Evolutionary conservation across 73 alveolate species (phyloP).

Genomic region (Blepharisma japonicum): DNA sequence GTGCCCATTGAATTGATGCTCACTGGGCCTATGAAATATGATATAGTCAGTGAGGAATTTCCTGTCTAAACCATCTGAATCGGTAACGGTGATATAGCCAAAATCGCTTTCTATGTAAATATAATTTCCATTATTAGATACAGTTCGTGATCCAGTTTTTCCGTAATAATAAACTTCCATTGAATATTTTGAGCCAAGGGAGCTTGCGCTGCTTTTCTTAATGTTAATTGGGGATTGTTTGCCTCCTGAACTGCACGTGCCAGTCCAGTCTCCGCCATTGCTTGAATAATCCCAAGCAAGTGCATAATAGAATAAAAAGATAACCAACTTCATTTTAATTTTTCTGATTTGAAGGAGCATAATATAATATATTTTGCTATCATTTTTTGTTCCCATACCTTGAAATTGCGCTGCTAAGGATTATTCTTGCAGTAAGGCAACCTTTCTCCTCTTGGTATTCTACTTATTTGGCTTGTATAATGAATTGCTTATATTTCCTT

Average conservation of each 20-base stretch:
- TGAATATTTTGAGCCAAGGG: neutral
- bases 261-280: constrained; percentile 14
- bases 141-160: neutral
- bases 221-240: constrained; percentile 16
- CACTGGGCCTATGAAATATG: neutral
- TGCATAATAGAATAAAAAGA: neutral
- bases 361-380: no score
- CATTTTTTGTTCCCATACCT: no score
- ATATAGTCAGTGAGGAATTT: constrained; percentile 2
- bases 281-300: constrained; percentile 12
- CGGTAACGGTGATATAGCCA: neutral
- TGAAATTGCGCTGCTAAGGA: no score
- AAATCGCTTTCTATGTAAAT: constrained; percentile 1
- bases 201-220: neutral
- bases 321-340: no score
- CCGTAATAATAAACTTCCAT: constrained; percentile 28
- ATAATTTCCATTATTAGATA: neutral
- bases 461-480: no score
- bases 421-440: no score
- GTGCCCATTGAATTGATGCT: neutral
- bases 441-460: no score
- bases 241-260: neutral
- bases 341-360: no score
- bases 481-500: no score
- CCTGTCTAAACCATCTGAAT: neutral